Base-by-base conservation (phyloP, 2,329 filamentous ascomycete species). In the Emmonsia crescens region DNA sequence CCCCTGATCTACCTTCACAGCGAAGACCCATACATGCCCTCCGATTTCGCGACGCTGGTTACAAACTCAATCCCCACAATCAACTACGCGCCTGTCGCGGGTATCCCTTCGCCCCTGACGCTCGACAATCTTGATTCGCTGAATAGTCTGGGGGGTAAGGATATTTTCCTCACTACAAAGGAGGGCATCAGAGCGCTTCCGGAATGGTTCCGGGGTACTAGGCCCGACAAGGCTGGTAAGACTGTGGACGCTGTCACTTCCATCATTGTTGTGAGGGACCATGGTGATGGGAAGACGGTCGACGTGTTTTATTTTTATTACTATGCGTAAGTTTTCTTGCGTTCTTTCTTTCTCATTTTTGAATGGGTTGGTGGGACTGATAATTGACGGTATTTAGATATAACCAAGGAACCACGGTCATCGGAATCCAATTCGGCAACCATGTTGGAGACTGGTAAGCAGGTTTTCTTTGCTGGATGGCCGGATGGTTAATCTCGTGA, bases 261-360 rank as follows among this genome's bases (percentile, higher is more conserved):
- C 44, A 77, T 77, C 0, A 78, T 88, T 38, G 80, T 89, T 24
- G 77, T 85, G 4, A 81, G 80, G 61, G 78, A 85, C 65, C 83
- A 85, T 63, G 81, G 79, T 0, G 73, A 78, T 59, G 72, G 55
- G 21, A 76, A 76, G 29, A 76, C 74, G 3, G 72, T 85, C 2
- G 83, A 86, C 73, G 83, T 79, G 0, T 87, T 85, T 67, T 86
- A 85, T 71, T 83, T 85, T 69, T 85, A 84, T 67, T 86, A 85
- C 66, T 84, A 83, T 67, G 78, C 82, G 72, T 80, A 49, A 68
- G 72, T 10, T 19, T 10, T 24, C 21, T 24, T n/a, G n/a, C n/a
- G 3, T 12, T 29, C 5, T 42, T 6, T 27, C 1, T 56, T 56
- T 31, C 49, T n/a, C 8, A 9, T 38, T 40, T 27, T 29, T 1